These are phyloP conservation scores for Silene vulgaris DNA, from an alignment of 179 eudicot species.

Conservation along the genomic window DNA sequence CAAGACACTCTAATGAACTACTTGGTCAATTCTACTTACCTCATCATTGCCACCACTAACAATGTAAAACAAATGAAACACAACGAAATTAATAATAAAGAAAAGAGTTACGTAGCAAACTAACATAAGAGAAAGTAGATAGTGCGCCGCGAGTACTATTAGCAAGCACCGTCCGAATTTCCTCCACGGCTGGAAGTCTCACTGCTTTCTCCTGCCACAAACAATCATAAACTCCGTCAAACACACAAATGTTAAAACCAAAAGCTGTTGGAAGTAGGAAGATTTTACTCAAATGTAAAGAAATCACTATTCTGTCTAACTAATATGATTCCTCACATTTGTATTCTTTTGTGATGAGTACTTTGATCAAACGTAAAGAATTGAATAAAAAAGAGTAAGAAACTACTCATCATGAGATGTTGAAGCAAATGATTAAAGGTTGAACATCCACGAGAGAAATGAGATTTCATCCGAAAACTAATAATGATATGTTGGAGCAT, in stretches of 20 bases:
- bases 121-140: conserved; percentile 81
- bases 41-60: conserved; percentile 2
- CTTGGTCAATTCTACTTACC: not conserved
- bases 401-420: too few relatives aligned
- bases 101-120: not conserved
- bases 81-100: not conserved
- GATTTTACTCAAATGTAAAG: too few relatives aligned
- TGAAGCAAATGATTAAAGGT: too few relatives aligned
- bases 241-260: not conserved
- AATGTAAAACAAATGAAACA: not conserved
- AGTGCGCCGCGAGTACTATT: conserved; percentile 66
- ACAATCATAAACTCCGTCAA: not conserved
- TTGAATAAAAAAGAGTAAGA: not conserved
- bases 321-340: too few relatives aligned
- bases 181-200: conserved; percentile 62
- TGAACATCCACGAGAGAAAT: too few relatives aligned
- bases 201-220: conserved; percentile 65
- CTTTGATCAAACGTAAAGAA: not conserved
- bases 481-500: too few relatives aligned
- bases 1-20: not conserved
- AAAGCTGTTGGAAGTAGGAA: not conserved
- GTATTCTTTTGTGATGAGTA: too few relatives aligned
- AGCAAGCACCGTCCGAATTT: conserved; percentile 58
- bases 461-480: too few relatives aligned
- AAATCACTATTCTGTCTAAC: not conserved